Evolutionary conservation across 441 rosid species (phyloP).

Genomic region (Aleurites moluccanus): DNA sequence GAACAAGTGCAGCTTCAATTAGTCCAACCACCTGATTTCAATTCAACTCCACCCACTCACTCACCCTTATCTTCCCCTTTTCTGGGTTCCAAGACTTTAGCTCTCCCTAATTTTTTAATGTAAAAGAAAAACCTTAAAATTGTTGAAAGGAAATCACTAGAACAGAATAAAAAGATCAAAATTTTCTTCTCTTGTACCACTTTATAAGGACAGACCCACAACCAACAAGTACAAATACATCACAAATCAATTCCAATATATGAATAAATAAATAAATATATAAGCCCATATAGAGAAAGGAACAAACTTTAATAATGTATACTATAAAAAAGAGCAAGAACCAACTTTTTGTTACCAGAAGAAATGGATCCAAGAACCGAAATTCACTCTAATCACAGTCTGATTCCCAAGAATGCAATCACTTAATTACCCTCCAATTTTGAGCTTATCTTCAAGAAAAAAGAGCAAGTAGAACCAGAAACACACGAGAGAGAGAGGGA

Average conservation of each 20-base stretch:
- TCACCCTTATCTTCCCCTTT: not conserved
- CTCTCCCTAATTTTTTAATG: not conserved
- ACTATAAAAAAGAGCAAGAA: slow-evolving; percentile 16
- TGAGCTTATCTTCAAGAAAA: slow-evolving; percentile 10
- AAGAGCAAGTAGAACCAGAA: not conserved
- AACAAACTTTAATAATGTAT: slow-evolving; percentile 26
- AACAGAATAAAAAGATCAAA: slow-evolving; percentile 14
- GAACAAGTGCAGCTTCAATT: not conserved
- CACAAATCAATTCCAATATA: slow-evolving; percentile 22
- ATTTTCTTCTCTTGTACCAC: slow-evolving; percentile 17
- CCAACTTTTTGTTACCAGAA: slow-evolving; percentile 31
- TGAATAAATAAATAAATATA: not conserved
- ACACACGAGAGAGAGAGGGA: not conserved
- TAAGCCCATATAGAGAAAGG: slow-evolving; percentile 27
- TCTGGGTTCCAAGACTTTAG: slow-evolving; percentile 2
- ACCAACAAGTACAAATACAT: slow-evolving; percentile 20
- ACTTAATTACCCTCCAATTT: slow-evolving; percentile 12
- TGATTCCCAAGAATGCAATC: slow-evolving; percentile 23
- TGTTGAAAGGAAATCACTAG: slow-evolving; percentile 4
- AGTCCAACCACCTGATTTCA: slow-evolving; percentile 3
- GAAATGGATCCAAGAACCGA: slow-evolving; percentile 40
- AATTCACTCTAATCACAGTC: slow-evolving; percentile 21
- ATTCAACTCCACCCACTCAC: slow-evolving; percentile 10
- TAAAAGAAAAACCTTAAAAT: slow-evolving; percentile 10
- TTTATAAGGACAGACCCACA: slow-evolving; percentile 27